Base-by-base conservation (phyloP, 306 rosid species). In the Cicer chorassanicum region DNA sequence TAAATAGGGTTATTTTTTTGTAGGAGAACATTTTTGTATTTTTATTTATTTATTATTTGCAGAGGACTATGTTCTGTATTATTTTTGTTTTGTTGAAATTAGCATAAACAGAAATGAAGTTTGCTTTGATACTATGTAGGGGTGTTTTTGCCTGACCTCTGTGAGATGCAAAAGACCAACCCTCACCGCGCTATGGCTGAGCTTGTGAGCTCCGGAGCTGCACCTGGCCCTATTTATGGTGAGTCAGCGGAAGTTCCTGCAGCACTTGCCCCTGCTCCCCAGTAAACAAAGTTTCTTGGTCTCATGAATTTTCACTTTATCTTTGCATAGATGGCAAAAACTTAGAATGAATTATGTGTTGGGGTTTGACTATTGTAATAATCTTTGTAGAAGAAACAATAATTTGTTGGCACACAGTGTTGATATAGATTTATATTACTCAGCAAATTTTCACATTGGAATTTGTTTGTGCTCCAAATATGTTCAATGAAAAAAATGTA, bases 181-280 rank as follows among this genome's bases (percentile, higher is more conserved):
- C 96, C 98, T 45, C 91, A 19, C 53, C 93, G 96, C 8, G 80
- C 87, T 46, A 90, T 90, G 96, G 21, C 78, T 0, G 85, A 80
- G 85, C 86, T 90, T 34, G 45, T 84, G 88, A 88, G 92, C 76
- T 88, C 94, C 0, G 92, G 96, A 19, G 89, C 78, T 1, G 89
- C 94, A 65, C 70, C 85, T 1, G 88, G 84, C 12, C 97, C 96
- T 1, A n/a, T 44, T 29, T 66, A 84, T 51, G 66, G 5, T 29
- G 42, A 24, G 43, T 76, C 82, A 1, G 60, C 40, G 29, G 69
- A 78, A 59, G 34, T 73, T 2, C 34, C 61, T 6, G 21, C 39
- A n/a, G 69, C 86, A 34, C 39, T 64, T 68, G 70, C 86, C 45
- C 83, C 86, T 18, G 56, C 86, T 49, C 82, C 86, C 4, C 24